Percentiles rank a stretch among this genome's conserved stretches.
These are phyloP conservation scores for Pythium coloratum DNA, from an alignment of 352 stramenopile genomes.

Conservation along the genomic window DNA sequence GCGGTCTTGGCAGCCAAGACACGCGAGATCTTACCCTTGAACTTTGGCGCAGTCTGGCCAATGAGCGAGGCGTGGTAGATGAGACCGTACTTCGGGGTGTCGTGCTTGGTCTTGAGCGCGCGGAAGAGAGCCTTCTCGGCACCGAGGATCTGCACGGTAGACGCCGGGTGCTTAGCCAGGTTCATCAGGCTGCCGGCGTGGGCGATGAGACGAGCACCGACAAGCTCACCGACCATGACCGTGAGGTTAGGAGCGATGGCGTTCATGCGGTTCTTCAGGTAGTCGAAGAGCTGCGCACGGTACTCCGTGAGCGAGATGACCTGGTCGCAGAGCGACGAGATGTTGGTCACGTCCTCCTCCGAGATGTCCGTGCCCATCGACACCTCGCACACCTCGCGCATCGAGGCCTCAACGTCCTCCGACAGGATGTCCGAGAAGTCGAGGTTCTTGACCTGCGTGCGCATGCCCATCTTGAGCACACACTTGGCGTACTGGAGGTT, in stretches of 20 bases:
- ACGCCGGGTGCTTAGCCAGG: conserved; percentile 99
- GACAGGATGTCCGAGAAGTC: conserved; percentile 92
- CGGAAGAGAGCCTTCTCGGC: conserved; percentile 99
- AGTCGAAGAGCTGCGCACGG: conserved; percentile 98
- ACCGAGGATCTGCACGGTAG: conserved; percentile 98
- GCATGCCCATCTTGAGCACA: conserved; percentile 94
- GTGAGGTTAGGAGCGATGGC: conserved; percentile 99
- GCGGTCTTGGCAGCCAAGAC: conserved; percentile 98
- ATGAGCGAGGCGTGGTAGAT: conserved; percentile 99
- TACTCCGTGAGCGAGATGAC: conserved; percentile 90
- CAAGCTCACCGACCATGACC: conserved; percentile 98
- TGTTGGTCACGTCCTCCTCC: conserved; percentile 98
- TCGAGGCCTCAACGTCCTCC: conserved; percentile 91
- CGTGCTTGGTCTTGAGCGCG: conserved; percentile 99
- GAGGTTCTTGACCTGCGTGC: conserved; percentile 91
- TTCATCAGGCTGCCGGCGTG: conserved; percentile 99
- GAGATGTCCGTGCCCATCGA: conserved; percentile 99
- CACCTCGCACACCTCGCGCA: conserved; percentile 98
- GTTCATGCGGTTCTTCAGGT: conserved; percentile 99
- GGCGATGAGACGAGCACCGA: conserved; percentile 98
- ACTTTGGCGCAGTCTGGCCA: conserved; percentile 98
- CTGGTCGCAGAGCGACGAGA: conserved; percentile 92
- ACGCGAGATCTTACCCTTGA: conserved; percentile 99
- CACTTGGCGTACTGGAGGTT: conserved; percentile 99
- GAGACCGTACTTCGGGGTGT: conserved; percentile 99